Percentiles rank a stretch among this genome's conserved stretches.
phyloP scores from a whole-genome alignment of 768 basidiomycete species.

The Auriscalpium vulgare region DNA sequence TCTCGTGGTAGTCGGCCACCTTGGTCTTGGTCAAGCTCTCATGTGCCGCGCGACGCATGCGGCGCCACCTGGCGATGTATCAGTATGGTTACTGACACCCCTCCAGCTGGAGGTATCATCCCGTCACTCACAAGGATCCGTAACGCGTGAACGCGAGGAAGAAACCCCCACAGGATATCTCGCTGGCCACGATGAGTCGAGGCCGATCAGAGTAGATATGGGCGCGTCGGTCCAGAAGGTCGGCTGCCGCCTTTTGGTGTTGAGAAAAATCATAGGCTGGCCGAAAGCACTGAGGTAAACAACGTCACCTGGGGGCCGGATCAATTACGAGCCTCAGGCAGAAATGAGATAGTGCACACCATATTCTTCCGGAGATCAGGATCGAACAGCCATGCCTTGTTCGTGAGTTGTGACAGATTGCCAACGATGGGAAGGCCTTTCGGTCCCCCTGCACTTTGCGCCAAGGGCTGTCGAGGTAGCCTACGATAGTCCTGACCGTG shows the following conservation, averaged over 20 bases:
- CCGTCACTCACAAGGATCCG: slow-evolving; percentile 4
- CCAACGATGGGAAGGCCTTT: slow-evolving; percentile 6
- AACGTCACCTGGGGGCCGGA: slow-evolving; percentile 6
- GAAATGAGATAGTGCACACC: not conserved
- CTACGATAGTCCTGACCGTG: not conserved
- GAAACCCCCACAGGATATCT: slow-evolving; percentile 10
- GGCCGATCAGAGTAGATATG: slow-evolving; percentile 14
- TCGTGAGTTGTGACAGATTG: not conserved
- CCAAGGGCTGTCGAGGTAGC: slow-evolving; percentile 13
- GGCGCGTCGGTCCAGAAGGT: slow-evolving; percentile 17
- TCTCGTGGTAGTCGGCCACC: slow-evolving; percentile 2
- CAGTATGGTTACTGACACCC: no score
- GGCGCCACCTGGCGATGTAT: slow-evolving; percentile 8
- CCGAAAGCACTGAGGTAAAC: slow-evolving; percentile 13
- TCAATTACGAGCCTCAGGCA: not conserved
- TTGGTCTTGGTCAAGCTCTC: slow-evolving; percentile 4
- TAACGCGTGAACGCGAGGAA: slow-evolving; percentile 10
- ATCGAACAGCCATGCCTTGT: slow-evolving; percentile 12
- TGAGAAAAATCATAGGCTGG: slow-evolving; percentile 18
- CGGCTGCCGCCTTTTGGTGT: slow-evolving; percentile 16
- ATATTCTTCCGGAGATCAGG: slow-evolving; percentile 8
- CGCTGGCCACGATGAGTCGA: slow-evolving; percentile 12
- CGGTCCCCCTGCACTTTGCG: slow-evolving; percentile 9
- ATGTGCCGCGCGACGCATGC: slow-evolving; percentile 10
- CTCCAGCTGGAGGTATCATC: not conserved